phyloP scores from a whole-genome alignment of 164 flowering plant species.

The Vitis labrusca region DNA sequence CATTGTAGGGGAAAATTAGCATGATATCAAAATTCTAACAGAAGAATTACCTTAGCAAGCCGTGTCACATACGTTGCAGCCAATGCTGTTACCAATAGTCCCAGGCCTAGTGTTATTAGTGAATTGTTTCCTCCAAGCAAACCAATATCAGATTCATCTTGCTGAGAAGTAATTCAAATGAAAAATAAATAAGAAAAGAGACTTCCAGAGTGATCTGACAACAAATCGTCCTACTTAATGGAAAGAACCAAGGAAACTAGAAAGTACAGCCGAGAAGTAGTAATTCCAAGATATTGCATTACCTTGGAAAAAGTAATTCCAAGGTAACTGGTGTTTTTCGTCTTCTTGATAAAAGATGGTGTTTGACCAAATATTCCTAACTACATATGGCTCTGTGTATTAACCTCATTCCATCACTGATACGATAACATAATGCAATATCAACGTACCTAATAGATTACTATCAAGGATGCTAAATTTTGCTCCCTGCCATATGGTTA shows the following conservation, averaged over 20 bases:
- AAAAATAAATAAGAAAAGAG: not conserved
- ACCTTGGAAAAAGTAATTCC: too few species aligned
- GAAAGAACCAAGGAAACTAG: not conserved
- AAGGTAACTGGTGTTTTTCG: too few species aligned
- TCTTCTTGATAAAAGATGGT: not conserved
- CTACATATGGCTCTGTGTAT: not conserved
- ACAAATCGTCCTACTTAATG: not conserved
- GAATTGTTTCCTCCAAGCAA: conserved; percentile 73
- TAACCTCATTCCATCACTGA: not conserved
- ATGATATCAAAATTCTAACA: not conserved
- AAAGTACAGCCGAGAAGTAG: too few species aligned
- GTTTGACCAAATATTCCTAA: not conserved
- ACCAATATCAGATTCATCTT: conserved; percentile 81
- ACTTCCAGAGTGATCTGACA: not conserved
- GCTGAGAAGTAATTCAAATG: conserved; percentile 44
- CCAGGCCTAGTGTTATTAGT: conserved; percentile 74
- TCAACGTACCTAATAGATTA: too few species aligned
- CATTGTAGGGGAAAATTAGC: not conserved
- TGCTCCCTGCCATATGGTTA: not conserved
- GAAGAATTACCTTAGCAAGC: conserved; percentile 74
- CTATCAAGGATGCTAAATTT: too few species aligned
- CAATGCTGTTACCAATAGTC: conserved; percentile 74
- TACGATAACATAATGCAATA: not conserved
- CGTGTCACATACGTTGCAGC: conserved; percentile 86
- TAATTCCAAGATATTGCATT: not conserved